Percentiles rank a stretch among this genome's conserved stretches.
Conservation (phyloP, 2,329 filamentous ascomycete genomes). For the Hypoxylon rubiginosum region DNA sequence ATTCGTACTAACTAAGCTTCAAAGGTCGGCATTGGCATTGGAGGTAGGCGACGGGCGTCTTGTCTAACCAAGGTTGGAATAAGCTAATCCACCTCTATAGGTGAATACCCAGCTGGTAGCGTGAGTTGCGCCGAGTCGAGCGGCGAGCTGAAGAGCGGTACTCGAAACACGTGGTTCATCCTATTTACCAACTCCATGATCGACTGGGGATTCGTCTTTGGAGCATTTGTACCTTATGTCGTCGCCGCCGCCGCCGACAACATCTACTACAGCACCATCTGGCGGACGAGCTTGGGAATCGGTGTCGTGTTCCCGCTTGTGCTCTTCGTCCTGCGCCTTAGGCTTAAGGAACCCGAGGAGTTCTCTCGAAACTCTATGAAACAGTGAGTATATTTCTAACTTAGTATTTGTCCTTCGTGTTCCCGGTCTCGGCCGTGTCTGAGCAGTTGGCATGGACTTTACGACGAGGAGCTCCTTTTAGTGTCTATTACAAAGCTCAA, state of each 20-base stretch:
- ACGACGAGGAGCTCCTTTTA: background rate
- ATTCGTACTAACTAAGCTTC: constrained; percentile 23
- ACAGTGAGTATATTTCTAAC: constrained; percentile 35
- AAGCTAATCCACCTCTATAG: constrained; percentile 45
- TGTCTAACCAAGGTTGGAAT: background rate
- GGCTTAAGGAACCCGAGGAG: constrained; percentile 83
- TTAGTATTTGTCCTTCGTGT: background rate
- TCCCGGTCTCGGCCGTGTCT: background rate
- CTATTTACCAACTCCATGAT: constrained; percentile 92
- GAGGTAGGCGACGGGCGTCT: constrained; percentile 63
- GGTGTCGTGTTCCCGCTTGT: constrained; percentile 82
- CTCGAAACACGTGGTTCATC: constrained; percentile 91
- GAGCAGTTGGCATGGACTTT: background rate
- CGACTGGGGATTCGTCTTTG: constrained; percentile 84
- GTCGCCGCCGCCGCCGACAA: constrained; percentile 69
- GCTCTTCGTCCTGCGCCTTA: constrained; percentile 78
- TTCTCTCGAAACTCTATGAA: constrained; percentile 79
- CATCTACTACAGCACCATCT: constrained; percentile 78
- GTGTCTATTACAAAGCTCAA: background rate
- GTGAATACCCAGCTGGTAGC: constrained; percentile 85
- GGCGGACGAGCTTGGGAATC: constrained; percentile 84
- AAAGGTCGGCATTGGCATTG: constrained; percentile 79
- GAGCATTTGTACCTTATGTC: constrained; percentile 79
- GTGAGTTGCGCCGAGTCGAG: constrained; percentile 88
- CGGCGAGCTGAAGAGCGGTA: constrained; percentile 82